These are phyloP conservation scores for Nothophoma quercina DNA, from an alignment of 2,329 filamentous ascomycete species.

Conservation along the genomic window DNA sequence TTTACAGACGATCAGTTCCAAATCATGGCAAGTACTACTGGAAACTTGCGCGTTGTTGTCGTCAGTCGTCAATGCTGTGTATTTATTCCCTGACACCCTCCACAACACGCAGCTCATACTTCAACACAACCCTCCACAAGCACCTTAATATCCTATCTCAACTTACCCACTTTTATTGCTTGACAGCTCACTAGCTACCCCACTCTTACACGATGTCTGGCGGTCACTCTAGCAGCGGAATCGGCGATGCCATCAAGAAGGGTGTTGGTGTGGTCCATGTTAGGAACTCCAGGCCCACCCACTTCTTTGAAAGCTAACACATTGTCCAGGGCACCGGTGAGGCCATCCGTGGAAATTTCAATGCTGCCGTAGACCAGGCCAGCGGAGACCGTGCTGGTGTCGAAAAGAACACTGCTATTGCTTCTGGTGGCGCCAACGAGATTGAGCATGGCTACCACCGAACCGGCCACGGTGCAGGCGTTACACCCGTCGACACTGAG, in stretches of 20 bases:
- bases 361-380: slow-evolving; percentile 45
- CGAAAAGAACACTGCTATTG: slow-evolving; percentile 42
- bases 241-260: slow-evolving; percentile 44
- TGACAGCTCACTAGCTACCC: slow-evolving; percentile 12
- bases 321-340: slow-evolving; percentile 46
- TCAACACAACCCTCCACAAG: not conserved
- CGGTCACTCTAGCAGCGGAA: slow-evolving; percentile 29
- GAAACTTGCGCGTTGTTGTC: not conserved
- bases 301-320: slow-evolving; percentile 10
- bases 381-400: slow-evolving; percentile 39
- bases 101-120: not conserved
- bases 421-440: slow-evolving; percentile 44
- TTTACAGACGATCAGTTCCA: slow-evolving; percentile 12
- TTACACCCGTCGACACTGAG: slow-evolving; percentile 37
- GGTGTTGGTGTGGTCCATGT: slow-evolving; percentile 48
- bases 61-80: slow-evolving; percentile 1
- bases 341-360: slow-evolving; percentile 49
- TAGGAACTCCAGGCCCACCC: slow-evolving; percentile 9
- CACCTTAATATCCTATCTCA: not conserved
- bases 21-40: slow-evolving; percentile 10
- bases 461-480: slow-evolving; percentile 39
- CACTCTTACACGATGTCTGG: slow-evolving; percentile 33
- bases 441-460: slow-evolving; percentile 45
- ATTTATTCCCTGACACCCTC: not conserved
- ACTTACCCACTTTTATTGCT: slow-evolving; percentile 4